Evolutionary conservation across 2,329 filamentous ascomycete species (phyloP).

Genomic region (Paracoccidioides brasiliensis): DNA sequence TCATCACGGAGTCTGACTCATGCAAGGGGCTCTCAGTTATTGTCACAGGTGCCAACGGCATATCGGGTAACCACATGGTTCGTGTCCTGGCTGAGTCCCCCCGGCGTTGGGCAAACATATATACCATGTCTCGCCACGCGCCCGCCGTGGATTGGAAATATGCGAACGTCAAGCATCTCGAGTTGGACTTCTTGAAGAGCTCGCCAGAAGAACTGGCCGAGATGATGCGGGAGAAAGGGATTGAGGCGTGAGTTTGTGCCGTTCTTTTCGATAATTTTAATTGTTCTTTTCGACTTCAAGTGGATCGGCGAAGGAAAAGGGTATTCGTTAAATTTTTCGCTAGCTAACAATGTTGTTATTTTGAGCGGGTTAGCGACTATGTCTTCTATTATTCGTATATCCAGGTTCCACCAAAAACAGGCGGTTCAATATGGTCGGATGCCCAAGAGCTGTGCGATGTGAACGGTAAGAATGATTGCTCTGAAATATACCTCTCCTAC

Average conservation of each 20-base stretch:
- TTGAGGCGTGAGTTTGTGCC: conserved; percentile 13
- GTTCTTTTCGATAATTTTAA: not conserved
- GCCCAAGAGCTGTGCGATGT: conserved; percentile 38
- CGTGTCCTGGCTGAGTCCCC: conserved; percentile 36
- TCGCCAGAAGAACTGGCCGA: conserved; percentile 19
- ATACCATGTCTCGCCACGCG: conserved; percentile 36
- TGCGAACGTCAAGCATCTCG: conserved; percentile 31
- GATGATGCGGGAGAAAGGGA: conserved; percentile 14
- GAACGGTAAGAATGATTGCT: conserved; percentile 22
- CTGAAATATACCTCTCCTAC: no score
- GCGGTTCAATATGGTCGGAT: conserved; percentile 36
- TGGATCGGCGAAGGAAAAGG: not conserved
- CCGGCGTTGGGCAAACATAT: conserved; percentile 40
- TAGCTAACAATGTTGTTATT: not conserved
- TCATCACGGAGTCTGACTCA: conserved; percentile 25
- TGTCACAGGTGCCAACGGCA: conserved; percentile 42
- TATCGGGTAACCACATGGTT: conserved; percentile 41
- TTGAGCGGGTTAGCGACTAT: conserved; percentile 23
- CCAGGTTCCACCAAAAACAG: conserved; percentile 36
- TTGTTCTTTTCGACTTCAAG: not conserved
- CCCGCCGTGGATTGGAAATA: conserved; percentile 27
- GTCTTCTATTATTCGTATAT: conserved; percentile 45
- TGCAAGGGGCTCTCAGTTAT: conserved; percentile 37
- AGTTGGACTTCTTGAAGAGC: conserved; percentile 23
- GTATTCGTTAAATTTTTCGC: not conserved